phyloP scores from a whole-genome alignment of 768 basidiomycete species.

The Tylopilus sp. region DNA sequence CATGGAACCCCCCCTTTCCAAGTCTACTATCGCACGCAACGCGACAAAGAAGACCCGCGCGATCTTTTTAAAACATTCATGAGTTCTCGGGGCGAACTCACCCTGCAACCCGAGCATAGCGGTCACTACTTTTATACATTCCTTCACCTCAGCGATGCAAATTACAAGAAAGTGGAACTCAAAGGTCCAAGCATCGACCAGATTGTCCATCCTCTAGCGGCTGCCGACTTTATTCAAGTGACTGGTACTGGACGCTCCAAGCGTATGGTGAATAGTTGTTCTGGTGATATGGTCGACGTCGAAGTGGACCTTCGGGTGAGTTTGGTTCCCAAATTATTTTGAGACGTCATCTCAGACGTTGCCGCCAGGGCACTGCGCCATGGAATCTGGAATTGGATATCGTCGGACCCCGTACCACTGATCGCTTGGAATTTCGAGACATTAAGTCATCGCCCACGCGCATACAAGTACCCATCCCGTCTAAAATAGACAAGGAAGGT shows the following conservation, averaged over 20 bases:
- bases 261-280: conserved; percentile 70
- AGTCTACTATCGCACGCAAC: conserved; percentile 73
- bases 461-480: conserved; percentile 65
- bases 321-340: conserved; percentile 5
- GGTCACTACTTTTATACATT: conserved; percentile 89
- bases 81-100: conserved; percentile 75
- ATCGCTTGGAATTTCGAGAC: conserved; percentile 51
- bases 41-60: conserved; percentile 60
- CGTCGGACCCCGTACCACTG: conserved; percentile 67
- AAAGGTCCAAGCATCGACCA: conserved; percentile 80
- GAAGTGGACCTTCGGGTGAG: conserved; percentile 78
- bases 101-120: conserved; percentile 81
- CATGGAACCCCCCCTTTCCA: conserved; percentile 89
- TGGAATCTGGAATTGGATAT: conserved; percentile 86
- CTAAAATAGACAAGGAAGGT: conserved; percentile 59
- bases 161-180: conserved; percentile 76
- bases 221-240: conserved; percentile 62
- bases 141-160: conserved; percentile 71
- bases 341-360: background rate
- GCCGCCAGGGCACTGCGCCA: conserved; percentile 75
- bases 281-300: conserved; percentile 69
- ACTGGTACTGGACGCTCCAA: conserved; percentile 42
- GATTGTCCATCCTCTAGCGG: conserved; percentile 84
- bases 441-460: conserved; percentile 55
- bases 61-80: conserved; percentile 60